Conservation (phyloP, 2,329 filamentous ascomycete species). For the Stemphylium beticola region DNA sequence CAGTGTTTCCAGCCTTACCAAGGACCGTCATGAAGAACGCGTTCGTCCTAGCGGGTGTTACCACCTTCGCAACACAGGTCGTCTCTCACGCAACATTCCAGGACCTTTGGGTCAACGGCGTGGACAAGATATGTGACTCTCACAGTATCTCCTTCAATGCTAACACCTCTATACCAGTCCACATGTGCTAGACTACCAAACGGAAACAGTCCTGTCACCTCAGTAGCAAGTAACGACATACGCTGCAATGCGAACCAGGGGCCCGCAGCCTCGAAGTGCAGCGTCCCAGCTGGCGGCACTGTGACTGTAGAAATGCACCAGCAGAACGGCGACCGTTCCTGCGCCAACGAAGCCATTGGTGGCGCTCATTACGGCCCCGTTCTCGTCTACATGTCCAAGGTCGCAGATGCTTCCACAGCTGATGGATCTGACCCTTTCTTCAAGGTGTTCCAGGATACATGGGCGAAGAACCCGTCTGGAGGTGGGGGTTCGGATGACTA, state of each 20-base stretch:
- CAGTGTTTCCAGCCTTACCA: neutral
- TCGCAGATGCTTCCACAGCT: conserved; percentile 57
- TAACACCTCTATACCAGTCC: conserved; percentile 19
- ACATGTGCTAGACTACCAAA: conserved; percentile 36
- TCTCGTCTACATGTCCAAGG: conserved; percentile 51
- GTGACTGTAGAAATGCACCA: conserved; percentile 56
- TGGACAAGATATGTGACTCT: conserved; percentile 31
- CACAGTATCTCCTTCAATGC: neutral
- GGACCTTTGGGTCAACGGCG: conserved; percentile 42
- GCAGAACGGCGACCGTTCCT: conserved; percentile 61
- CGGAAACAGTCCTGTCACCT: conserved; percentile 50
- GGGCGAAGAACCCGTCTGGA: conserved; percentile 54
- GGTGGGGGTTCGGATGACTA: conserved; percentile 52
- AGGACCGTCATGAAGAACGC: conserved; percentile 5
- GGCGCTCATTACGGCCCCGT: conserved; percentile 44
- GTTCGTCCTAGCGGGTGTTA: conserved; percentile 14
- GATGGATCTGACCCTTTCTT: conserved; percentile 61
- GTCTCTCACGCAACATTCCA: conserved; percentile 39
- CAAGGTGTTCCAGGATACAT: conserved; percentile 63
- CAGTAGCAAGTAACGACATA: conserved; percentile 60
- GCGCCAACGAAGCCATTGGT: conserved; percentile 49
- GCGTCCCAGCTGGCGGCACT: conserved; percentile 55
- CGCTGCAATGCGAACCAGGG: conserved; percentile 53
- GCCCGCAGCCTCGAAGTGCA: conserved; percentile 50
- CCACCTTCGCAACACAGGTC: conserved; percentile 39